Evolutionary conservation across 139 green algal species (phyloP).

Genomic region (Tetraselmis striata): DNA sequence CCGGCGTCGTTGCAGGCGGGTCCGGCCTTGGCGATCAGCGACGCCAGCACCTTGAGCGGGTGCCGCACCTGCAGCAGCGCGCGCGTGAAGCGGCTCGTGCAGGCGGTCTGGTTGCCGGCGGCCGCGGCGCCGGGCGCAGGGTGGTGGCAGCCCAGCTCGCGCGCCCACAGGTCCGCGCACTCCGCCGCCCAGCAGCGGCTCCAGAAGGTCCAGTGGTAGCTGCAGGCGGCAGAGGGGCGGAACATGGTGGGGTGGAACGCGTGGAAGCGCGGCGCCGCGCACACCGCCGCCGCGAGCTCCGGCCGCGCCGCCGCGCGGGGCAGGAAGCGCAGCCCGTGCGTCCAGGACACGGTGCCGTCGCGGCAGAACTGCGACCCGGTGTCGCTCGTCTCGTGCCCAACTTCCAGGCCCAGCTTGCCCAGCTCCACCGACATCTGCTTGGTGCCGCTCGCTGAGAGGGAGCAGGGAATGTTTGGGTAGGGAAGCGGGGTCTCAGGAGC

Average conservation of each 20-base stretch:
- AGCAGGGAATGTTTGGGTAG: too few species aligned
- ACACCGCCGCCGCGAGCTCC: neutral
- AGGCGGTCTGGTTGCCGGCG: neutral
- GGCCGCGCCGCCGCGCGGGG: too few species aligned
- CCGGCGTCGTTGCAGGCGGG: neutral
- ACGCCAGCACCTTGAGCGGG: neutral
- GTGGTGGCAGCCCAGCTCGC: conserved; percentile 3
- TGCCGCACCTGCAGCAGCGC: conserved; percentile 10
- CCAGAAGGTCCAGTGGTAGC: neutral
- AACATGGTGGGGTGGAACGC: neutral
- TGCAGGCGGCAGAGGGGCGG: neutral
- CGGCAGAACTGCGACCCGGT: neutral
- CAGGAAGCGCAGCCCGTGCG: conserved; percentile 10
- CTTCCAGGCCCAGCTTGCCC: conserved; percentile 1
- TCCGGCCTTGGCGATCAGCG: neutral
- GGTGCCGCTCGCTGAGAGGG: conserved; percentile 5
- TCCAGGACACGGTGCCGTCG: conserved; percentile 16
- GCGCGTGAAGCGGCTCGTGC: neutral
- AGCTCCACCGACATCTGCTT: conserved; percentile 13
- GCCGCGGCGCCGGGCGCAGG: neutral
- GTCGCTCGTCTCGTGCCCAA: conserved; percentile 15
- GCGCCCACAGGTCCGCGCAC: neutral
- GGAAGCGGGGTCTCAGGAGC: too few species aligned
- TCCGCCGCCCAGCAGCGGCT: conserved; percentile 4
- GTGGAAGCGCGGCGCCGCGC: neutral